phyloP scores from a whole-genome alignment of 2,329 filamentous ascomycete species.

The Triangularia verruculosa region DNA sequence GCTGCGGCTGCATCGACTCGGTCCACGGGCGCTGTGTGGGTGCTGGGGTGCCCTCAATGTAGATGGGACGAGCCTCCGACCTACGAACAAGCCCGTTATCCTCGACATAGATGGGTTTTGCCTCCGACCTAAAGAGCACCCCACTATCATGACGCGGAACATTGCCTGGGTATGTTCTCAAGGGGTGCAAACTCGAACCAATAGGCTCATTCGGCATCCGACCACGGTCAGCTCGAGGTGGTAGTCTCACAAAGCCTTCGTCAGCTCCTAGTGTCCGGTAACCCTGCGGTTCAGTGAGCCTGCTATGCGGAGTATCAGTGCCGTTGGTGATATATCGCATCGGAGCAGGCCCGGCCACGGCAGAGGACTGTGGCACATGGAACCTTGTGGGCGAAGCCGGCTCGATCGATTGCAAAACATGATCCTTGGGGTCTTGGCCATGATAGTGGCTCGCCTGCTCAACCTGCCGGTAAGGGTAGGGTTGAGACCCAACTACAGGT shows the following conservation, averaged over 20 bases:
- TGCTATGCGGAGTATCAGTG: not conserved
- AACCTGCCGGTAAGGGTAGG: constrained; percentile 14
- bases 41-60: constrained; percentile 13
- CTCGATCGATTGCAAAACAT: constrained; percentile 48
- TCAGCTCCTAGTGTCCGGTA: constrained; percentile 10
- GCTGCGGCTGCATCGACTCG: not conserved
- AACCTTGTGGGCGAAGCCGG: constrained; percentile 34
- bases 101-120: constrained; percentile 15
- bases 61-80: constrained; percentile 19
- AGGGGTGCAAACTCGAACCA: not conserved
- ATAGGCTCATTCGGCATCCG: constrained; percentile 4
- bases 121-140: constrained; percentile 11
- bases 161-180: constrained; percentile 1
- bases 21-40: constrained; percentile 9
- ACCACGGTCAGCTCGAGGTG: constrained; percentile 18
- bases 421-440: constrained; percentile 38
- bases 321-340: not conserved
- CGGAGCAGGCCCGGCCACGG: not conserved
- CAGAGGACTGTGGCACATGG: not conserved
- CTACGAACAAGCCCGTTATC: constrained; percentile 13
- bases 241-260: constrained; percentile 25
- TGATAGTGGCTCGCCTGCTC: constrained; percentile 26
- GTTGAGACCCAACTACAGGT: constrained; percentile 25
- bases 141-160: not conserved
- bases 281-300: not conserved